These are phyloP conservation scores for Patellaria atrata DNA, from an alignment of 495 filamentous ascomycete species.

Conservation along the genomic window DNA sequence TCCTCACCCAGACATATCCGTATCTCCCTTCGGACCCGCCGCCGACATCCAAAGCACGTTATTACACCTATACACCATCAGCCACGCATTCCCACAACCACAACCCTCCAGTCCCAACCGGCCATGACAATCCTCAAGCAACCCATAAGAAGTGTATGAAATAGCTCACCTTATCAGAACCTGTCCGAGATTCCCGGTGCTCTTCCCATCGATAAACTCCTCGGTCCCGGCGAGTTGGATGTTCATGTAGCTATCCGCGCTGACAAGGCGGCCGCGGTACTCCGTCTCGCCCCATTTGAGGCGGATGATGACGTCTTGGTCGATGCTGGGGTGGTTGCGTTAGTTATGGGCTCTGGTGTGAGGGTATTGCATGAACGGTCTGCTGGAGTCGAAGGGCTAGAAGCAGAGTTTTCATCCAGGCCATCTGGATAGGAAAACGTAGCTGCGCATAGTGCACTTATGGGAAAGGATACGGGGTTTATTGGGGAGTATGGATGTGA, in stretches of 20 bases:
- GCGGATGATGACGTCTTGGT: constrained; percentile 76
- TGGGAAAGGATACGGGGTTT: not conserved
- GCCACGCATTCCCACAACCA: no score
- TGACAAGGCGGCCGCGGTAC: constrained; percentile 84
- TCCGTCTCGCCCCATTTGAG: constrained; percentile 97
- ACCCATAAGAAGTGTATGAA: no score
- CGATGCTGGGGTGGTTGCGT: constrained; percentile 43
- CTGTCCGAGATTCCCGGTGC: constrained; percentile 67
- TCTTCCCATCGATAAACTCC: constrained; percentile 83
- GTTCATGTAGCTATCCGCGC: constrained; percentile 98
- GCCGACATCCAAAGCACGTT: constrained; percentile 85
- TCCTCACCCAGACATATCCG: constrained; percentile 46
- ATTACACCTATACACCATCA: constrained; percentile 49
- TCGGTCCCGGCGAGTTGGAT: constrained; percentile 78
- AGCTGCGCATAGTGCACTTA: no score
- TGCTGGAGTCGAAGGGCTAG: not conserved
- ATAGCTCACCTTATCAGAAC: constrained; percentile 70
- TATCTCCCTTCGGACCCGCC: constrained; percentile 41
- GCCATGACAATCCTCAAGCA: no score
- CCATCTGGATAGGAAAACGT: no score
- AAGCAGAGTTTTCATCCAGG: no score
- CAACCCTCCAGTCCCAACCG: not conserved
- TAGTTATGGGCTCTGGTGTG: constrained; percentile 6
- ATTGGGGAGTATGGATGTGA: not conserved
- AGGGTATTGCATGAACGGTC: not conserved